Conservation (phyloP, 139 green algal species). For the Coelastrella sp. region DNA sequence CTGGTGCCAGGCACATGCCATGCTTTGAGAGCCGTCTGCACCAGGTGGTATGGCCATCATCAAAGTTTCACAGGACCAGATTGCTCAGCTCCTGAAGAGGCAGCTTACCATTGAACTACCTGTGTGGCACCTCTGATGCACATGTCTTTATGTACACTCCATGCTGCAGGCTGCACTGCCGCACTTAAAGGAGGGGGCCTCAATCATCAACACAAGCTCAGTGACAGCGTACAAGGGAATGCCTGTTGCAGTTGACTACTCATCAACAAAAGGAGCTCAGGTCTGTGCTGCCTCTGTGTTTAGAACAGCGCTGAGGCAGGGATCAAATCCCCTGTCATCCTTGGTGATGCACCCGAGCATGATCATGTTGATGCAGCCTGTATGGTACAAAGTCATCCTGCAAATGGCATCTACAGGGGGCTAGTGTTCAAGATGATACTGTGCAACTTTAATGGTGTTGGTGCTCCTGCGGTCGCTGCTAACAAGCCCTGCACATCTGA, state of each 20-base stretch:
- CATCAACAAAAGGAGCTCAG: conserved; percentile 73
- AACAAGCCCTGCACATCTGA: not conserved
- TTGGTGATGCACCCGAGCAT: not conserved
- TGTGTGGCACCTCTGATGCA: not conserved
- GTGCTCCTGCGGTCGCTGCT: not conserved
- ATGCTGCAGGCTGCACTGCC: conserved; percentile 58
- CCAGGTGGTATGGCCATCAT: not conserved
- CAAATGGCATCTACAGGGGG: not conserved
- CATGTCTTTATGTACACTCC: not conserved
- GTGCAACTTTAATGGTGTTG: not conserved
- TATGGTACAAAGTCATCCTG: not conserved
- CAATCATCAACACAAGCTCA: conserved; percentile 80
- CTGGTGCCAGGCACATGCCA: not conserved
- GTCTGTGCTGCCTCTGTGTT: not conserved
- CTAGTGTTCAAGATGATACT: not conserved
- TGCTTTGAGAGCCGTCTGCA: not conserved
- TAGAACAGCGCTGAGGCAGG: not conserved
- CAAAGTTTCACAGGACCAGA: not conserved
- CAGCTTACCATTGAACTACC: not conserved
- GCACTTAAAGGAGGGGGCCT: conserved; percentile 65
- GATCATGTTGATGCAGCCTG: too few species aligned
- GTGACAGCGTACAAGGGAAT: conserved; percentile 70
- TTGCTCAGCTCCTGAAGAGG: not conserved
- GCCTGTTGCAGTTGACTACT: conserved; percentile 62
- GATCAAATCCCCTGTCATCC: not conserved